Evolutionary conservation across 352 stramenopile species (phyloP), one percentile per base, ranked within the genome.

Genomic region (Globisporangium cederbergense): DNA sequence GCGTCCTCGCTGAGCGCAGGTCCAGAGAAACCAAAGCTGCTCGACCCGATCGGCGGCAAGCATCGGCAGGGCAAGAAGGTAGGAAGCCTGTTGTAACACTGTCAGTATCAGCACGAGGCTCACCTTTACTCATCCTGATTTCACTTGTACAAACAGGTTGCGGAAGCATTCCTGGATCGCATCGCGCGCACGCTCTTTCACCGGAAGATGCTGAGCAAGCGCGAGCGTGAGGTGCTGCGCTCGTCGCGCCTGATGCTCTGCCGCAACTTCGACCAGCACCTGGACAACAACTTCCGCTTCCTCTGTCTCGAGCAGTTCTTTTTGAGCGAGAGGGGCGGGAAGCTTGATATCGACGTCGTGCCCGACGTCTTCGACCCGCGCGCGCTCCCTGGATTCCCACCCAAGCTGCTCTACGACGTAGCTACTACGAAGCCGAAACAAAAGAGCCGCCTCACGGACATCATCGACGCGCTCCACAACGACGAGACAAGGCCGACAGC

Each of bases 261-360:
- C 38, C 80, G 84, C 40, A 93, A 88, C 51, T 61, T 93, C 49
- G 52, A 58, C 6, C 67, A 67, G 47, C 71, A 85, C 67, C 65
- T 88, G 60, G 81, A 89, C 51, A 63, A 66, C 20, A 81, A 90
- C 55, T 85, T 93, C 30, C 71, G 62, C 9, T 74, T 77, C 25
- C 62, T 90, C 32, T 75, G 72, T n/a, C 66, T 93, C 32, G 72
- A 86, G 70, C 81, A 70, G 46, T 84, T 88, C 54, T 91, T 88
- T 45, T 22, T 88, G 20, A 66, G 67, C 3, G 77, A 84, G 46
- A 55, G 50, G 40, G 47, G 75, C 49, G 61, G 74, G 2, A 53
- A 75, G 22, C 65, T 85, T 10, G 70, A 73, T 18, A 46, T 58
- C n/a, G 66, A 78, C 22, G 76, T 92, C 42, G 46, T 64, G 22